Conservation (phyloP, 2,329 filamentous ascomycete genomes). For the Acephala macrosclerotiorum region DNA sequence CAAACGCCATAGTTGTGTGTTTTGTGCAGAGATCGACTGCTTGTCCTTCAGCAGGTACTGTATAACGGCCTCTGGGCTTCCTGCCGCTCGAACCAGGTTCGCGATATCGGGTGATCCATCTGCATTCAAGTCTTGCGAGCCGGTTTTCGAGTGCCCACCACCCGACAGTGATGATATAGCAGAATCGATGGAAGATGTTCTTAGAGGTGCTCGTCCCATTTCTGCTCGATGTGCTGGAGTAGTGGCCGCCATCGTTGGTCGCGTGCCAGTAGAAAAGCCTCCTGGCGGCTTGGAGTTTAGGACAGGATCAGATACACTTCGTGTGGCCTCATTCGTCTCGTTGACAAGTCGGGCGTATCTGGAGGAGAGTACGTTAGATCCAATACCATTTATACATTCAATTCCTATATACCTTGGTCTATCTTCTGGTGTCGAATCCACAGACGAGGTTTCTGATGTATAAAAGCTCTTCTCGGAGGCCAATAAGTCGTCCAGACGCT, state of each 20-base stretch:
- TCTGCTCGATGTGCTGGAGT: conserved; percentile 39
- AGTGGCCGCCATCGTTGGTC: conserved; percentile 40
- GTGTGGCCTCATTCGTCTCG: conserved; percentile 42
- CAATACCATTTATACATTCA: not conserved
- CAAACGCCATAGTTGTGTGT: conserved; percentile 90
- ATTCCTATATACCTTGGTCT: conserved; percentile 35
- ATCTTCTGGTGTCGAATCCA: conserved; percentile 31
- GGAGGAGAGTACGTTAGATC: conserved; percentile 12
- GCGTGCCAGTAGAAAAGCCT: conserved; percentile 33
- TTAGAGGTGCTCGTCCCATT: conserved; percentile 53
- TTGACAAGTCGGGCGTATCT: conserved; percentile 36
- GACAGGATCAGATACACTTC: conserved; percentile 45
- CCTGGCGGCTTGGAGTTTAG: conserved; percentile 35
- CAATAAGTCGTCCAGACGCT: conserved; percentile 45
- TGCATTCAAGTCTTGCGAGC: conserved; percentile 57
- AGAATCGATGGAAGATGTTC: conserved; percentile 92
- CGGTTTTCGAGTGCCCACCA: conserved; percentile 64
- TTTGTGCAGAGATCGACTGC: conserved; percentile 85
- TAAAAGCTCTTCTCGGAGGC: conserved; percentile 46
- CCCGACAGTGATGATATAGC: conserved; percentile 81
- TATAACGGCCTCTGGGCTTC: conserved; percentile 88
- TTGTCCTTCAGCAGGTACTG: conserved; percentile 91
- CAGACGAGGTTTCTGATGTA: conserved; percentile 36
- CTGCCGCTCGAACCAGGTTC: conserved; percentile 81
- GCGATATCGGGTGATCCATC: conserved; percentile 77